phyloP scores from a whole-genome alignment of 116 monocot species.

The Thalassia testudinum region DNA sequence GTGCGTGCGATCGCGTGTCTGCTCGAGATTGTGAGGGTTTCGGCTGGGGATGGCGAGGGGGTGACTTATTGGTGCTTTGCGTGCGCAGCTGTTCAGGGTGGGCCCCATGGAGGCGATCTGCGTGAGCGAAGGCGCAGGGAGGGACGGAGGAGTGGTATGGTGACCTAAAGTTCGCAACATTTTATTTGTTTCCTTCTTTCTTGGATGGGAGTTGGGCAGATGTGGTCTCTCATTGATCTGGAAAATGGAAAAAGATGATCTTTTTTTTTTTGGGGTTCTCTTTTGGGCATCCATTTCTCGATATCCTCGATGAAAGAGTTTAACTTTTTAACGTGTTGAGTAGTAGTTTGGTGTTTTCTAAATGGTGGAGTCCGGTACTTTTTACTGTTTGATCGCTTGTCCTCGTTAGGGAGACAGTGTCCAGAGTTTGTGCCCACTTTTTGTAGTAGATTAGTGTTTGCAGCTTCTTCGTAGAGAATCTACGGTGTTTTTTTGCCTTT shows the following conservation, averaged over 20 bases:
- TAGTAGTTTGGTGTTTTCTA: no score
- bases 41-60: not conserved
- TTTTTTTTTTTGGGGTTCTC: not conserved
- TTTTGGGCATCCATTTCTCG: no score
- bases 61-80: not conserved
- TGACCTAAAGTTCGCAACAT: not conserved
- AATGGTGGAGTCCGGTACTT: no score
- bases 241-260: not conserved
- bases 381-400: no score
- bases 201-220: not conserved
- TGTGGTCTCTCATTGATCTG: not conserved
- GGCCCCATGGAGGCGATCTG: slow-evolving; percentile 6
- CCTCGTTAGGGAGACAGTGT: no score
- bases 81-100: slow-evolving; percentile 14
- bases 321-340: no score
- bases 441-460: no score
- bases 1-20: not conserved
- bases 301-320: no score
- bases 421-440: no score
- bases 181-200: not conserved
- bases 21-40: not conserved
- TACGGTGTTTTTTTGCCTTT: no score
- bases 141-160: slow-evolving; percentile 8
- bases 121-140: slow-evolving; percentile 1
- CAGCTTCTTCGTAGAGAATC: no score